Base-by-base conservation (phyloP, 2,329 filamentous ascomycete genomes). In the Sphaerostilbella broomeana region DNA sequence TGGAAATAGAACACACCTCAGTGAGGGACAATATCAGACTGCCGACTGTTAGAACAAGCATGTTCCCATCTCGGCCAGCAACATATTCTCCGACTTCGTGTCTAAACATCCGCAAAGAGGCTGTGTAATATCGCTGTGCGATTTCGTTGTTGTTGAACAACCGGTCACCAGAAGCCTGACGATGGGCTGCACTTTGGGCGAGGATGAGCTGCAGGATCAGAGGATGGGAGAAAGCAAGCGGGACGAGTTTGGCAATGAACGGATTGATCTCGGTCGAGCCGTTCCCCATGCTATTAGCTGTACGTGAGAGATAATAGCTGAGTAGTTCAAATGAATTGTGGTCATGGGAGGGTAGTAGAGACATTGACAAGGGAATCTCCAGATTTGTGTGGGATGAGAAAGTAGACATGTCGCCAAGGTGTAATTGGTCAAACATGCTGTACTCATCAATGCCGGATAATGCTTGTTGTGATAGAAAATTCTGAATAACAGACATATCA, bases 241-340 rank as follows among this genome's bases (percentile, higher is more conserved):
- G 67, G 4, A 70, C 60, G 17, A 71, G 58, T 36, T 69, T 65
- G 18, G 62, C 60, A 13, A 69, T 51, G 35, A 70, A 69, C 1
- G 67, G 68, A 29, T 71, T 70, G 28, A 65, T 53, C 2, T 61
- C 57, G 1, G 67, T 68, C 1, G 67, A 66, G 1, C 65, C 67
- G 38, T 70, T 70, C 21, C 63, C 66, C 66, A 70, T 69, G 35
- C 64, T 68, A 29, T 63, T 61, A 12, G 65, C 62, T 0, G 67
- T 70, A 2, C 63, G 64, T 2, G 56, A 51, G 5, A 69, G 46
- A 44, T 70, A 71, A 49, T 69, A 68, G 39, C 61, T 63, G 8
- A 71, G 56, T 5, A 70, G 56, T 32, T 69, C 66, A 55, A 63
- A 62, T 40, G 55, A 69, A 51, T 56, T 62, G 15, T 53, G 55